Conservation (phyloP, 2,329 filamentous ascomycete genomes). For the Scedosporium apiospermum region DNA sequence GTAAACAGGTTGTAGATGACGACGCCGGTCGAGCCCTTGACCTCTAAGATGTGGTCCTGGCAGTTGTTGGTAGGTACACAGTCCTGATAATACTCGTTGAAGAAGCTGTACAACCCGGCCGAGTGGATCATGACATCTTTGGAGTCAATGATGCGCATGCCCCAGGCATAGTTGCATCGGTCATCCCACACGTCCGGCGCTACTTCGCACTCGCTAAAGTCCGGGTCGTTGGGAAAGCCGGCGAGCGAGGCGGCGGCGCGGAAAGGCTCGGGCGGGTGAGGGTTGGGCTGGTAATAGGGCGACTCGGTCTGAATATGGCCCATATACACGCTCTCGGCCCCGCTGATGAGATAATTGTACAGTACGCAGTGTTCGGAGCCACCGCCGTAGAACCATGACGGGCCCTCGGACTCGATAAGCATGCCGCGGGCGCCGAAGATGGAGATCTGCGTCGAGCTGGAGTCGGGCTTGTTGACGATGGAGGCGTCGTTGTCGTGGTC, state of each 20-base stretch:
- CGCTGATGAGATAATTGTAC: slow-evolving; percentile 41
- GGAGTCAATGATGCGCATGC: slow-evolving; percentile 39
- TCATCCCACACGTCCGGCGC: no score
- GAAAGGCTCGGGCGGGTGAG: slow-evolving; percentile 34
- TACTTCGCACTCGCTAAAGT: no score
- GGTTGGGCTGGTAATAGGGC: slow-evolving; percentile 46
- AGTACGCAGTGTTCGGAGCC: slow-evolving; percentile 39
- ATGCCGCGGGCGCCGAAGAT: slow-evolving; percentile 22
- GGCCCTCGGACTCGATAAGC: slow-evolving; percentile 14
- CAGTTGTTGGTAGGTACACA: slow-evolving; percentile 37
- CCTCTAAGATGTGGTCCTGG: slow-evolving; percentile 20
- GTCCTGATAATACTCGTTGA: slow-evolving; percentile 44
- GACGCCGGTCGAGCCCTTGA: no score
- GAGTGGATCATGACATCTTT: slow-evolving; percentile 39
- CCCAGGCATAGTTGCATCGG: slow-evolving; percentile 24
- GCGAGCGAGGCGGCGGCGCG: no score
- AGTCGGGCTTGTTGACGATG: not conserved
- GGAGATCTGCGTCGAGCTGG: slow-evolving; percentile 15
- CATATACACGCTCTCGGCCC: slow-evolving; percentile 38
- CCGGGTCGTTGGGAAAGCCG: no score
- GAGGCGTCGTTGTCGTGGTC: slow-evolving; percentile 37
- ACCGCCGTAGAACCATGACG: slow-evolving; percentile 35
- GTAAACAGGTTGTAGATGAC: no score
- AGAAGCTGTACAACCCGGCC: slow-evolving; percentile 49
- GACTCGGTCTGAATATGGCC: slow-evolving; percentile 46